Base-by-base conservation (phyloP, 2,329 filamentous ascomycete genomes). In the Penicillium verrucosum region DNA sequence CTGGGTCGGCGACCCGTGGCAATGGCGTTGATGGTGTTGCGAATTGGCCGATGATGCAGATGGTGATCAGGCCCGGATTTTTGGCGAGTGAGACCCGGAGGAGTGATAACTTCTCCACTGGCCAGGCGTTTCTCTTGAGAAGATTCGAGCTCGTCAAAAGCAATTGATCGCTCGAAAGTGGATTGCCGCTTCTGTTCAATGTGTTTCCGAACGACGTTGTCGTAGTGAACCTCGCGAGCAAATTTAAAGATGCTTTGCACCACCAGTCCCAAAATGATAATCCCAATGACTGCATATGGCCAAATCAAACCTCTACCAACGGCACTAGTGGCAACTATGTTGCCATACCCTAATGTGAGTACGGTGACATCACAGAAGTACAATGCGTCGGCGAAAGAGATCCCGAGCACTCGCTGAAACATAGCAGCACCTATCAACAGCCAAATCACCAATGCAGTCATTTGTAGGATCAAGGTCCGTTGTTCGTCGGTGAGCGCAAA, bases 401-500 rank as follows among this genome's bases (percentile, higher is more conserved):
- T 94, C 4, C 75, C 81, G 59, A 96, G 88, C 3, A 94, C 81
- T 1, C 78, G 78, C 6, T 85, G 84, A 68, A 94, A 96, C 0
- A 96, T 76, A 0, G 87, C 82, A 0, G 88, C 90, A 0, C 92
- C 92, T 2, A 91, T 74, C 0, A 89, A 85, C 0, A 97, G 78
- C 79, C 94, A 96, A 46, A 90, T 75, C 50, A 96, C 86, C 68
- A 95, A 90, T 54, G 89, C 78, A 73, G 95, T 95, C 1, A 91
- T 96, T 73, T 97, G 92, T 29, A 96, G 76, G 80, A 97, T 96
- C 23, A 97, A 78, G 0, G 90, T 96, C 10, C 92, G 84, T 72
- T 97, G 92, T 59, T 88, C 88, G 51, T 87, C 84, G 0, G 89
- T 92, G 25, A 96, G 80, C 4, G 82, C 78, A 64, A 96, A 96